phyloP scores from a whole-genome alignment of 305 asterid species.

The Fraxinus nigra region DNA sequence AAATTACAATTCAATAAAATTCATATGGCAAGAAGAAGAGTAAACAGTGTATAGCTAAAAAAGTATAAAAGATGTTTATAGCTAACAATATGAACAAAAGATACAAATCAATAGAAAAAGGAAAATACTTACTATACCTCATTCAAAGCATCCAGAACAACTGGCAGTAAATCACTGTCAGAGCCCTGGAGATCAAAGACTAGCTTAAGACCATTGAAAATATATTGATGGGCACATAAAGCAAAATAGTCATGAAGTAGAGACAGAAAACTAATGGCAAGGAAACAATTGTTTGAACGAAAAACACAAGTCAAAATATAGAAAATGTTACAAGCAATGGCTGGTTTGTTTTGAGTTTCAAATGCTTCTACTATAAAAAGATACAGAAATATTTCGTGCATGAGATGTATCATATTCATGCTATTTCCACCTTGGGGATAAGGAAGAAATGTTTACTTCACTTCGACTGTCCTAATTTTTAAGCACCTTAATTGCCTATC shows the following conservation, averaged over 20 bases:
- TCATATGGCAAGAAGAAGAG: conserved; percentile 18
- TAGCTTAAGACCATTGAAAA: conserved; percentile 25
- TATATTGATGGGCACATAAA: conserved; percentile 24
- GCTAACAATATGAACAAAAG: not conserved
- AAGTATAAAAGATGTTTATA: not conserved
- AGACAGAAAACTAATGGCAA: conserved; percentile 12
- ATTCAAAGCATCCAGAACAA: conserved; percentile 91
- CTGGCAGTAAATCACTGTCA: conserved; percentile 87
- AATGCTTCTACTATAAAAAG: not conserved
- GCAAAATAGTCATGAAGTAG: not conserved
- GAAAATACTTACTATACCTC: conserved; percentile 53
- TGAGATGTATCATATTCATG: conserved; percentile 10
- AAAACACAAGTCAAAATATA: conserved; percentile 2
- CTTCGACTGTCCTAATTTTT: conserved; percentile 2
- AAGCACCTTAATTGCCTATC: not conserved
- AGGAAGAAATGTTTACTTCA: conserved; percentile 5
- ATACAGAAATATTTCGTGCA: not conserved
- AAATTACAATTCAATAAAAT: conserved; percentile 9
- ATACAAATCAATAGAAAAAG: not conserved
- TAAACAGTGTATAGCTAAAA: not conserved
- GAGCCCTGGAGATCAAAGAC: conserved; percentile 59
- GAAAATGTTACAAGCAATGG: conserved; percentile 3
- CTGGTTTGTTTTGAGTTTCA: not conserved
- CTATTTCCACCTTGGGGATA: not conserved
- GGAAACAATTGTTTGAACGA: not conserved